Base-by-base conservation (phyloP, 768 basidiomycete genomes). In the Dentipellis sp. region DNA sequence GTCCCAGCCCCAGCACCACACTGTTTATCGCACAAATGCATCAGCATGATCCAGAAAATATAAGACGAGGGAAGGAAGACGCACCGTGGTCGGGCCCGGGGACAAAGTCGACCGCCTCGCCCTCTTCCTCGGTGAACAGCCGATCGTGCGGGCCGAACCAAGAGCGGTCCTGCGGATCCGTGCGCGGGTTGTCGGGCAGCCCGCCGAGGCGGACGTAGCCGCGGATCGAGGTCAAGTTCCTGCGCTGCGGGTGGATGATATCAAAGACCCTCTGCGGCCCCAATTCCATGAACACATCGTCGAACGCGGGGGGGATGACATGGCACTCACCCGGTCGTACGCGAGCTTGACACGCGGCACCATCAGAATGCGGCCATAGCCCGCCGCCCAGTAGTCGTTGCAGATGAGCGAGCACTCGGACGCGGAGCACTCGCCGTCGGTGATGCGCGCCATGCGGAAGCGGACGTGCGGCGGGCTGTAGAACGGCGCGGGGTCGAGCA, bases 1-100 rank as follows among this genome's bases (percentile, higher is more conserved):
- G 65, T 99, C 95, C 95, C 95, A 99, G 17, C 95, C 95, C 95
- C 95, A 97, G 67, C 95, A 98, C 95, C 95, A 97, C 11, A 98
- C 95, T 97, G 65, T n/a, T n/a, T n/a, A n/a, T n/a, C 40, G 50
- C 10, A 47, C 36, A 39, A 3, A 6, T 17, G 9, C 17, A 39
- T 53, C 11, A 37, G 37, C 39, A 38, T 16, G n/a, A n/a, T n/a
- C n/a, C 42, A 19, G 29, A 29, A 6, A n/a, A 19, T 19, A 7
- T 45, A 19, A n/a, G n/a, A 12, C 19, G 52, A 36, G 10, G 29
- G 0, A 29, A 52, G 17, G 17, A 21, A 36, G 36, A 80, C 89
- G 55, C 53, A 97, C 94, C 95, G 62, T 91, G 79, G 56, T 85
- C 81, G 14, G 95, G 95, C 16, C 94, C 93, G 2, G 85, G 75